These are phyloP conservation scores for Epichloe bromicola DNA, from an alignment of 2,329 filamentous ascomycete species.

Conservation along the genomic window DNA sequence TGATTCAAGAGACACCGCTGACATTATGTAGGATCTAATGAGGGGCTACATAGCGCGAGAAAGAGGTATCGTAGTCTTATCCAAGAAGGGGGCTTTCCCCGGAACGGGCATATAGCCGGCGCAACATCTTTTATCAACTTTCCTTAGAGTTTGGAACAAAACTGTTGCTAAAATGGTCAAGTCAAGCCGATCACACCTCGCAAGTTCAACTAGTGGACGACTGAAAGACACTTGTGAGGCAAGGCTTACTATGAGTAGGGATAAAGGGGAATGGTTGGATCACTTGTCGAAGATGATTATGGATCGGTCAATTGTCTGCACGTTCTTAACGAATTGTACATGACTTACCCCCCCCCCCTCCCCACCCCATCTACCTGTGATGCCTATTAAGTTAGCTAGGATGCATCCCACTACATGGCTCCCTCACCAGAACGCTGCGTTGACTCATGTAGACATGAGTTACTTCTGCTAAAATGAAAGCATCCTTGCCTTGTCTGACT, in stretches of 20 bases:
- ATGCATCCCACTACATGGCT: too few species aligned
- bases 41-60: slow-evolving; percentile 96
- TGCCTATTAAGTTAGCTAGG: background rate
- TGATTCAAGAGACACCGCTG: slow-evolving; percentile 12
- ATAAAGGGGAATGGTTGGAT: background rate
- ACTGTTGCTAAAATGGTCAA: too few species aligned
- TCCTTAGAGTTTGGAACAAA: background rate
- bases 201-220: background rate
- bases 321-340: background rate
- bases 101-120: slow-evolving; percentile 57
- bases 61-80: slow-evolving; percentile 78
- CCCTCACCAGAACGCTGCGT: background rate
- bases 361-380: background rate
- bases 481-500: background rate
- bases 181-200: background rate
- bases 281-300: background rate
- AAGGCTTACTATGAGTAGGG: background rate
- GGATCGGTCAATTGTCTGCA: background rate
- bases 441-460: background rate
- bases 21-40: slow-evolving; percentile 59
- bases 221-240: background rate
- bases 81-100: slow-evolving; percentile 86
- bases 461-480: background rate
- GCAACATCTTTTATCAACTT: background rate
- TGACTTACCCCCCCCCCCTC: too few species aligned